Evolutionary conservation across 805 yeast species (phyloP).

Genomic region (Candida cerambycidarum): DNA sequence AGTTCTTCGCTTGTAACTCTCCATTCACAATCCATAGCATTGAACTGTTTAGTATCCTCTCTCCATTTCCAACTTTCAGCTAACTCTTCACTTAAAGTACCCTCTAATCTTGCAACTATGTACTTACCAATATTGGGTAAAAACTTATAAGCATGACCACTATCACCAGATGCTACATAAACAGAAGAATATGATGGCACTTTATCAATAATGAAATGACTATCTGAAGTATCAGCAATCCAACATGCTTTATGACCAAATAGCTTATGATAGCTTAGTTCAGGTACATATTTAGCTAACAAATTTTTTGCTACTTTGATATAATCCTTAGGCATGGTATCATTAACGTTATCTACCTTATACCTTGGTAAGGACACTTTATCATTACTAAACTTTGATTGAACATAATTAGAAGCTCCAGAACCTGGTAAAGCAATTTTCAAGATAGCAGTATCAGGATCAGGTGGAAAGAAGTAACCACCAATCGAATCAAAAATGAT

Average conservation of each 20-base stretch:
- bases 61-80: constrained; percentile 17
- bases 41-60: constrained; percentile 12
- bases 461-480: constrained; percentile 52
- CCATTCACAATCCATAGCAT: constrained; percentile 13
- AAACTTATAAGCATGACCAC: constrained; percentile 41
- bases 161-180: constrained; percentile 37
- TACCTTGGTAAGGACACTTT: constrained; percentile 35
- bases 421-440: constrained; percentile 37
- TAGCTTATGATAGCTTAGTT: constrained; percentile 28
- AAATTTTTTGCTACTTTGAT: constrained; percentile 24
- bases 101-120: constrained; percentile 13
- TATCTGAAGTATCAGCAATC: constrained; percentile 35
- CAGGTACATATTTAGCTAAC: constrained; percentile 38
- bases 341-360: constrained; percentile 23
- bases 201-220: constrained; percentile 33
- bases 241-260: constrained; percentile 24
- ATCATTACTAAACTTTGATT: constrained; percentile 13
- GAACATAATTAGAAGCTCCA: constrained; percentile 23
- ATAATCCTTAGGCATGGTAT: constrained; percentile 35
- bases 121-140: constrained; percentile 33
- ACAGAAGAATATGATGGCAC: constrained; percentile 28
- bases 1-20: constrained; percentile 10
- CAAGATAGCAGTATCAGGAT: constrained; percentile 29
- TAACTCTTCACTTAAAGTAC: constrained; percentile 8
- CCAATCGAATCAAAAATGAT: constrained; percentile 41